These are phyloP conservation scores for Nakaseomyces uthaithaninus DNA, from an alignment of 1,139 yeast species.

Conservation along the genomic window DNA sequence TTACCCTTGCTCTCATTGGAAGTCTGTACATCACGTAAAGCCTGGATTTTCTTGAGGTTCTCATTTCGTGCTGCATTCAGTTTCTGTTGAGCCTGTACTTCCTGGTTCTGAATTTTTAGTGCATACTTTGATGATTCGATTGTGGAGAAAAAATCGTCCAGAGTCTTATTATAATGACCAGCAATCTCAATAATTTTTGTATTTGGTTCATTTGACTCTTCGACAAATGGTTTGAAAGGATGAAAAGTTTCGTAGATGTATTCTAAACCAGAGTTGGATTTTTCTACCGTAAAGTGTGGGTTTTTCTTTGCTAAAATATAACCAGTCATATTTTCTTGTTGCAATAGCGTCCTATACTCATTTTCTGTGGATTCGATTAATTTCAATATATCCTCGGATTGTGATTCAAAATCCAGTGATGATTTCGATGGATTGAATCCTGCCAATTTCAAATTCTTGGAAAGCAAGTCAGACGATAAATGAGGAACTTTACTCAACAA, in stretches of 20 bases:
- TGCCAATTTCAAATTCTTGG: slow-evolving; percentile 42
- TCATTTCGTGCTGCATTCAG: slow-evolving; percentile 69
- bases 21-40: slow-evolving; percentile 57
- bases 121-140: slow-evolving; percentile 75
- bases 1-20: slow-evolving; percentile 63
- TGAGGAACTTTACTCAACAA: slow-evolving; percentile 63
- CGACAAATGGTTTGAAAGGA: slow-evolving; percentile 62
- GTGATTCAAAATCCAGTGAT: slow-evolving; percentile 34
- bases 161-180: slow-evolving; percentile 65
- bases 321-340: slow-evolving; percentile 37
- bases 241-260: slow-evolving; percentile 73
- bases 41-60: slow-evolving; percentile 61
- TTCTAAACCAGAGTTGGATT: slow-evolving; percentile 37
- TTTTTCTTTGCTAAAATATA: slow-evolving; percentile 60
- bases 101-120: slow-evolving; percentile 64
- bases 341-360: slow-evolving; percentile 32
- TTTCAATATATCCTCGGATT: slow-evolving; percentile 30
- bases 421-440: slow-evolving; percentile 41
- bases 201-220: slow-evolving; percentile 28
- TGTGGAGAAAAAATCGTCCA: slow-evolving; percentile 79
- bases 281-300: slow-evolving; percentile 37
- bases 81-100: slow-evolving; percentile 63
- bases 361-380: slow-evolving; percentile 46
- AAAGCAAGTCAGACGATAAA: slow-evolving; percentile 70
- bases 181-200: slow-evolving; percentile 36